phyloP scores from a whole-genome alignment of 2,329 filamentous ascomycete species.

The Cladosporium colombiae region DNA sequence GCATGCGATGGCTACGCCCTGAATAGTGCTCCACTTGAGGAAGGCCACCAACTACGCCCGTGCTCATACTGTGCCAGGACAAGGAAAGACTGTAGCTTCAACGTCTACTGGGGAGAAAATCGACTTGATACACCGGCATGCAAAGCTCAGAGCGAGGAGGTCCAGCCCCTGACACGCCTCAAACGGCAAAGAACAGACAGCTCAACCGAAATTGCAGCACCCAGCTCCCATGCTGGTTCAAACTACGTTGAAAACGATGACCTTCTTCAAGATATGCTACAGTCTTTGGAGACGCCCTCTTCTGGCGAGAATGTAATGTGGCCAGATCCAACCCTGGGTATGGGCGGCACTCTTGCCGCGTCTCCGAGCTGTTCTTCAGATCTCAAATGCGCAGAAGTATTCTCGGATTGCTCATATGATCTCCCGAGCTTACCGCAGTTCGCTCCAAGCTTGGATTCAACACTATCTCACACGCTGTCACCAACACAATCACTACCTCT shows the following conservation, averaged over 20 bases:
- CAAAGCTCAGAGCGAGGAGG: background rate
- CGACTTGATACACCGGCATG: background rate
- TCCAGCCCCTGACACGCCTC: background rate
- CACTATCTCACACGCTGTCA: background rate
- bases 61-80: slow-evolving; percentile 15
- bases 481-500: background rate
- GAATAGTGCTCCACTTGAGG: background rate
- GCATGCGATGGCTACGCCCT: slow-evolving; percentile 16
- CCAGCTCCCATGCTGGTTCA: background rate
- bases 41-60: background rate
- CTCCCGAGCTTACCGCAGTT: background rate
- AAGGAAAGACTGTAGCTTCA: background rate
- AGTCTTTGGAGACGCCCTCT: slow-evolving; percentile 1
- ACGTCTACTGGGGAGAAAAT: slow-evolving; percentile 5
- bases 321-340: background rate
- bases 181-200: background rate
- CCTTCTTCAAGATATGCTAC: slow-evolving; percentile 1
- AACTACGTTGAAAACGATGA: background rate
- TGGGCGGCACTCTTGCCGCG: background rate
- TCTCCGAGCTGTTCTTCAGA: background rate
- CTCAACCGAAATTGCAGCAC: background rate
- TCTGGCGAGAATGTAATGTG: background rate
- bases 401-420: background rate
- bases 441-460: background rate
- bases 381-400: background rate